These are phyloP conservation scores for Naganishia cerealis DNA, from an alignment of 1,284 basidiomycete genomes.

Conservation along the genomic window DNA sequence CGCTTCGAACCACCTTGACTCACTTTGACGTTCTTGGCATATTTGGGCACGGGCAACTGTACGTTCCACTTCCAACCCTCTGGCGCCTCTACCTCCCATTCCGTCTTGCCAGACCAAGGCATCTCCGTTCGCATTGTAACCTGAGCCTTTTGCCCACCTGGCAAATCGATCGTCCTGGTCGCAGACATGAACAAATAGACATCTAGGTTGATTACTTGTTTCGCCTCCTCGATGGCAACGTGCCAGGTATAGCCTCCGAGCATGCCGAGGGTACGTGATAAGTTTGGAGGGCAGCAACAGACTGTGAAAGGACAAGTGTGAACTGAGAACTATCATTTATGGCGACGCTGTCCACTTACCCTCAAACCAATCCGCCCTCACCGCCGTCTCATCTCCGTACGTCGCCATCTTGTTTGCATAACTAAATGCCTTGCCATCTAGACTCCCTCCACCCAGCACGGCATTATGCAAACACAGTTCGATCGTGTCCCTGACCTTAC, in stretches of 20 bases:
- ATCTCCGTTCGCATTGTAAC: constrained; percentile 40
- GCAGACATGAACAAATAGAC: constrained; percentile 43
- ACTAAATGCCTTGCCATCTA: constrained; percentile 42
- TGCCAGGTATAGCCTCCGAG: constrained; percentile 46
- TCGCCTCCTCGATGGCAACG: constrained; percentile 33
- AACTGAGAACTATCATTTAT: neutral
- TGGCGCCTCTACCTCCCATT: constrained; percentile 36
- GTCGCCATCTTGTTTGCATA: constrained; percentile 46
- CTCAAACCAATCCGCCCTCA: constrained; percentile 44
- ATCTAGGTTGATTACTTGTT: constrained; percentile 37
- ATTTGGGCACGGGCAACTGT: constrained; percentile 38
- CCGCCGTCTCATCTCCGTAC: constrained; percentile 40
- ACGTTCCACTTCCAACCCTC: constrained; percentile 42
- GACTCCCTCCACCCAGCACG: constrained; percentile 41
- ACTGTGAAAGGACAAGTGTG: constrained; percentile 34
- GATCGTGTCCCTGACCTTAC: constrained; percentile 40
- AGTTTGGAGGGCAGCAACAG: constrained; percentile 47
- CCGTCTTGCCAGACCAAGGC: constrained; percentile 42
- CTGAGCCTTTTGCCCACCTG: constrained; percentile 35
- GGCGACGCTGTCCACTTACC: constrained; percentile 33
- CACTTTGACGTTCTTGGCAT: constrained; percentile 40
- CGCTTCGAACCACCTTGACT: constrained; percentile 7
- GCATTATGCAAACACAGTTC: constrained; percentile 44
- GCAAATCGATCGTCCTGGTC: constrained; percentile 39
- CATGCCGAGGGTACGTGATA: constrained; percentile 44